Base-by-base conservation (phyloP, 2,329 filamentous ascomycete genomes). In the Apiospora saccharicola region DNA sequence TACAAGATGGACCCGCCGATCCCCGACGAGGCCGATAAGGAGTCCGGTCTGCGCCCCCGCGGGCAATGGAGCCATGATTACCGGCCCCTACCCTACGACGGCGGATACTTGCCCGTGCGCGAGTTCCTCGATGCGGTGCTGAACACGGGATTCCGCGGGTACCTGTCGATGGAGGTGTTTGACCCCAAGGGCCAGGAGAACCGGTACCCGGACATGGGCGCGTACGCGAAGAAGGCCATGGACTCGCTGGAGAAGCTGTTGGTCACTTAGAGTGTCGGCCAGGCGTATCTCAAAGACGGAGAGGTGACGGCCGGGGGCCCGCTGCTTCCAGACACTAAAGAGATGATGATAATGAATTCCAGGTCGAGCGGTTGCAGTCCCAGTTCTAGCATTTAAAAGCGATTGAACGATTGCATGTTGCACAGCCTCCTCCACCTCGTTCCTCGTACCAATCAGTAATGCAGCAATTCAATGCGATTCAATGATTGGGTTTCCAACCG, bases 21-120 rank as follows among this genome's bases (percentile, higher is more conserved):
- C 6, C 80, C 85, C 30, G 82, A 85, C 4, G 80, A 87, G 64
- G 76, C 80, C 0, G 85, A 89, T 46, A 85, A 89, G 43, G 82
- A 87, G 34, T 81, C 83, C 7, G 91, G 90, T 0, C 76, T 91
- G 61, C 81, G 90, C 43, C 90, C 92, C 0, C 84, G 91, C 46
- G 91, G 87, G 0, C 83, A 87, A 44, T 95, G 93, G 93, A 94
- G 92, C 76, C 90, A 92, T 80, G 90, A 91, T 74, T 92, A 89
- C 74, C 83, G 93, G 30, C 92, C 93, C 0, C 80, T 94, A 72
- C 92, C 92, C 0, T 94, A 90, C 75, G 87, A 91, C 72, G 91
- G 91, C 0, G 93, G 93, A 0, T 94, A 94, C 78, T 80, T 95
- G 47, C 93, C 92, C 0, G 87, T 94, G 34, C 85, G 87, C 14